Evolutionary conservation across 2,329 filamentous ascomycete species (phyloP), one percentile per base, ranked within the genome.

Genomic region (Venturiaceae sp.): DNA sequence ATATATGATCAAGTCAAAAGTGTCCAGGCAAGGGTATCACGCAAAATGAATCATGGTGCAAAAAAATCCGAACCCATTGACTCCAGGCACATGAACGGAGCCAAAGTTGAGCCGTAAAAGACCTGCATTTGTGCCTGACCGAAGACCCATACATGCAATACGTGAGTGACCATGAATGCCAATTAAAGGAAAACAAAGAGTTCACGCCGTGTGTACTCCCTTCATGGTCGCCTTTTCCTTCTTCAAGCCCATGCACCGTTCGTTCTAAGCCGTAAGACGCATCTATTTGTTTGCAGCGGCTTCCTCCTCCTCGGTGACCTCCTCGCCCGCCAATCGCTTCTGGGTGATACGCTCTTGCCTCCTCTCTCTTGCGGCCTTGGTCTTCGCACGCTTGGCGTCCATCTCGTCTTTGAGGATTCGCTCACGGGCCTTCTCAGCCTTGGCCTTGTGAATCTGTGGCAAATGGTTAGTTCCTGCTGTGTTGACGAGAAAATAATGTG

Each of bases 321-420:
- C 90, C 72, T 87, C 75, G 77, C 95, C 77, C 74, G 90, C 91
- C 74, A 84, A 87, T 77, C 91, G 86, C 92, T 99, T 99, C 77
- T 88, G 86, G 75, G 82, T 78, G 76, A 87, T 84, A 80, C 95
- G 89, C 84, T 96, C 90, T 80, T 86, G 80, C 87, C 94, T 94
- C 83, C 94, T 88, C 88, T 97, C 94, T 81, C 94, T 91, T 72
- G 94, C 94, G 75, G 94, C 94, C 92, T 96, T 97, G 86, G 91
- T 97, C 91, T 96, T 96, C 78, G 91, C 90, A 82, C 94, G 91
- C 87, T 96, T 97, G 83, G 89, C 90, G 77, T 97, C 94, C 94
- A 99, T 99, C 84, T 97, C 92, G 77, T 97, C 92, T 88, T 95
- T 92, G 79, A 99, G 85, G 74, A 86, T 80, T 80, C 86, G 86